Percentiles rank a stretch among this genome's conserved stretches.
These are phyloP conservation scores for Zizania palustris DNA, from an alignment of 202 grass and related monocot species.

Conservation along the genomic window DNA sequence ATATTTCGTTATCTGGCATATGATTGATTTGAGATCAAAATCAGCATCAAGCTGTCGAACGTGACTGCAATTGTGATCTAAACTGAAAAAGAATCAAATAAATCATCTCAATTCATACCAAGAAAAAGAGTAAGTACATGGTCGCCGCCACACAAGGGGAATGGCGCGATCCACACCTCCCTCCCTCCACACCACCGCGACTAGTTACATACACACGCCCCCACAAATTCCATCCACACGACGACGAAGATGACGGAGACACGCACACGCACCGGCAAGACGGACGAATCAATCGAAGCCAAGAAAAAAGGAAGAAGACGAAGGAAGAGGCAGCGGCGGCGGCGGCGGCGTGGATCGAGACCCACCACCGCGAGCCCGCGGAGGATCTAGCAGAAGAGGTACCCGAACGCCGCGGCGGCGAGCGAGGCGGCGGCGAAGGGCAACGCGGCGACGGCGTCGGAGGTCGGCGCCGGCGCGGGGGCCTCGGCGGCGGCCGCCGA, in stretches of 20 bases:
- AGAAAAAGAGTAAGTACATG: conserved; percentile 37
- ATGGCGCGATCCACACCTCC: conserved; percentile 33
- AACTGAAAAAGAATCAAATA: conserved; percentile 50
- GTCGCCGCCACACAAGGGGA: conserved; percentile 27
- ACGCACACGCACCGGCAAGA: not conserved
- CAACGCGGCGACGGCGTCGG: conserved; percentile 39
- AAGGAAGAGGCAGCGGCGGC: too few relatives aligned
- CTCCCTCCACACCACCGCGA: conserved; percentile 29
- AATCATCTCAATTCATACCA: conserved; percentile 54
- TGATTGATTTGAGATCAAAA: not conserved
- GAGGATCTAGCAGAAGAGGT: conserved; percentile 68
- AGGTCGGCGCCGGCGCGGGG: conserved; percentile 52
- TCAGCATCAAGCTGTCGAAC: not conserved
- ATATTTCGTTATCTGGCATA: not conserved
- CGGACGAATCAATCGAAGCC: not conserved
- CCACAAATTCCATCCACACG: not conserved
- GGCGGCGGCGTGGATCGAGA: too few relatives aligned
- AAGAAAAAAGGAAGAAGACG: too few relatives aligned
- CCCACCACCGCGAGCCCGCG: too few relatives aligned
- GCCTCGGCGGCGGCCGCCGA: conserved; percentile 48
- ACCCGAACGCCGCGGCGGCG: conserved; percentile 53
- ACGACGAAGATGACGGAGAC: not conserved
- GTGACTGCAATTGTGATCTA: not conserved
- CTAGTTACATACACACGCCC: conserved; percentile 35
- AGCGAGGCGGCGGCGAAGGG: conserved; percentile 49